phyloP scores from a whole-genome alignment of 225 moss, liverwort and hornwort species.

The Climacium dendroides region DNA sequence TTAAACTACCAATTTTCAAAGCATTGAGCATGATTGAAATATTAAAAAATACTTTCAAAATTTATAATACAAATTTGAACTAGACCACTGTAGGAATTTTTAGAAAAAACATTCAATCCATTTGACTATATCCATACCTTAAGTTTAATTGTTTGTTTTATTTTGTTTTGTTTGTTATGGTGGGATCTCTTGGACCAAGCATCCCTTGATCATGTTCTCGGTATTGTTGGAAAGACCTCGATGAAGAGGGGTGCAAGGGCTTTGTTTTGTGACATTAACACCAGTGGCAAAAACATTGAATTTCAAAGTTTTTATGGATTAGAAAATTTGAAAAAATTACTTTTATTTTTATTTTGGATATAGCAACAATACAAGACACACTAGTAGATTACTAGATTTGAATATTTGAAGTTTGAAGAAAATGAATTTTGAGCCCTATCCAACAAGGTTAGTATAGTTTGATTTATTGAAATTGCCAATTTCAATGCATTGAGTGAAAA shows the following conservation, averaged over 20 bases:
- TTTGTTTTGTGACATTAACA: too few relatives aligned
- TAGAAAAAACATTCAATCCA: fast-evolving
- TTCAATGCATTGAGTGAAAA: background rate
- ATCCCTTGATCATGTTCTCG: too few relatives aligned
- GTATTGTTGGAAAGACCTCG: too few relatives aligned
- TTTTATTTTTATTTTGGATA: too few relatives aligned
- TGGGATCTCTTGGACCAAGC: too few relatives aligned
- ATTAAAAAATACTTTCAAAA: background rate
- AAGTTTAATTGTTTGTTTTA: too few relatives aligned
- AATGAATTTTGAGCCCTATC: fast-evolving
- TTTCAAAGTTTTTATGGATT: too few relatives aligned
- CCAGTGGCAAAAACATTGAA: too few relatives aligned
- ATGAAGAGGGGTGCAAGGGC: too few relatives aligned
- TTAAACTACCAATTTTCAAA: background rate
- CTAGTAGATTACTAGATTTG: background rate
- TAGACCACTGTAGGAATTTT: background rate
- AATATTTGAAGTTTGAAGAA: background rate
- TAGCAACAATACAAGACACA: too few relatives aligned
- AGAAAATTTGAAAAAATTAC: too few relatives aligned
- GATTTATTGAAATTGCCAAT: background rate
- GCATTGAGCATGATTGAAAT: background rate
- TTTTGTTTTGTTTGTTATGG: too few relatives aligned
- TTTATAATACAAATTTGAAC: background rate
- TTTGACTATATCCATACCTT: fast-evolving
- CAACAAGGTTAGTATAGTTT: fast-evolving